A percentile compares a stretch with the other conserved stretches of the same genome.
Conservation (phyloP, 345 rosid genomes). For the Gossypium mustelinum region DNA sequence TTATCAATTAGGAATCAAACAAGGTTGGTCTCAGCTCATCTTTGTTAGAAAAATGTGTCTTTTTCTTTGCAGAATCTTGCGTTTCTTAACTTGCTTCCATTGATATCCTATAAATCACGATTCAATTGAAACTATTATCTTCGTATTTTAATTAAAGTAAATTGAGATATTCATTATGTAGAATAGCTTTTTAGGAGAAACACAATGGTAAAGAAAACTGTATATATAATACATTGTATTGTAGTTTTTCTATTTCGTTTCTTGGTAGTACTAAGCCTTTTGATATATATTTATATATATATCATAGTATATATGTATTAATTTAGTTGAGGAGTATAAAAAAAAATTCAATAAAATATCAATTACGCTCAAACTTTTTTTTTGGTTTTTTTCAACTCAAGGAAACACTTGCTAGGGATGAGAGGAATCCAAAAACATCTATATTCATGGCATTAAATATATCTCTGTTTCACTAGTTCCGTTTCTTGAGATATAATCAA, state of each 20-base stretch:
- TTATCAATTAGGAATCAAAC: too few relatives aligned
- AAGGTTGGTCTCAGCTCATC: too few relatives aligned
- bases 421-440: not conserved
- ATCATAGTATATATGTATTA: not conserved
- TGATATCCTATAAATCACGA: too few relatives aligned
- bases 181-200: not conserved
- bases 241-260: not conserved
- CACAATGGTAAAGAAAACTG: not conserved
- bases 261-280: not conserved
- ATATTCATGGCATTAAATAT: not conserved
- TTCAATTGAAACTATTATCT: too few relatives aligned
- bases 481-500: not conserved
- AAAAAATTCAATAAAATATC: conserved; percentile 1
- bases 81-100: too few relatives aligned
- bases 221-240: not conserved
- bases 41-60: too few relatives aligned
- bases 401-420: not conserved
- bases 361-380: not conserved
- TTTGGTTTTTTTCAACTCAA: not conserved
- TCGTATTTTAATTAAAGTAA: too few relatives aligned
- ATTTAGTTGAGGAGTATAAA: not conserved
- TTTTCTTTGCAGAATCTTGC: too few relatives aligned
- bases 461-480: not conserved
- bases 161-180: too few relatives aligned
- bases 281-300: not conserved